A percentile compares a stretch with the other conserved stretches of the same genome.
These are phyloP conservation scores for Gracilaria caudata DNA, from an alignment of 23 red algal species.

Conservation along the genomic window DNA sequence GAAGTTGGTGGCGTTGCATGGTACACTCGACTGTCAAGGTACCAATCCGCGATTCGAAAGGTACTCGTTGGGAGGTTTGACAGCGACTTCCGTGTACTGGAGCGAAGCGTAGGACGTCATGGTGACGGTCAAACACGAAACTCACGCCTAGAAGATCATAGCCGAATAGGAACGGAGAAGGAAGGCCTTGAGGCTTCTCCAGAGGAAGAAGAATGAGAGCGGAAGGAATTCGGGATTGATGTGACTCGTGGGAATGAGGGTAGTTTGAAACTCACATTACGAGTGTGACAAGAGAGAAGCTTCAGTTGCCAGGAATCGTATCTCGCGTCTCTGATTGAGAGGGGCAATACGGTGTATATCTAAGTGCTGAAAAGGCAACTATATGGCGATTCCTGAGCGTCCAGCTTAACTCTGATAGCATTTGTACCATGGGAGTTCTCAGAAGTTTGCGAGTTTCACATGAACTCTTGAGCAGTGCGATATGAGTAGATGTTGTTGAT, in stretches of 20 bases:
- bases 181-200: background rate
- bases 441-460: background rate
- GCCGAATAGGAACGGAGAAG: background rate
- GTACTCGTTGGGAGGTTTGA: background rate
- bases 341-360: too few species aligned
- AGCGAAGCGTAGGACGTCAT: background rate
- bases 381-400: too few species aligned
- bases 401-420: too few species aligned
- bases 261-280: background rate
- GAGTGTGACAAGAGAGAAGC: background rate
- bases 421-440: too few species aligned
- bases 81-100: conserved; percentile 8
- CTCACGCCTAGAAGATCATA: background rate
- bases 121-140: background rate
- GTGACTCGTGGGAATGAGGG: background rate
- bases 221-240: background rate
- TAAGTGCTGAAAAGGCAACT: too few species aligned
- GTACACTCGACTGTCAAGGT: conserved; percentile 40
- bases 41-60: conserved; percentile 26
- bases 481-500: too few species aligned
- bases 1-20: conserved; percentile 32
- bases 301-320: background rate
- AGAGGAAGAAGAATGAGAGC: background rate
- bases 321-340: background rate
- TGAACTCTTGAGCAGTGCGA: background rate